A percentile compares a stretch with the other conserved stretches of the same genome.
phyloP scores from a whole-genome alignment of 768 basidiomycete species.

The Baorangia bicolor region DNA sequence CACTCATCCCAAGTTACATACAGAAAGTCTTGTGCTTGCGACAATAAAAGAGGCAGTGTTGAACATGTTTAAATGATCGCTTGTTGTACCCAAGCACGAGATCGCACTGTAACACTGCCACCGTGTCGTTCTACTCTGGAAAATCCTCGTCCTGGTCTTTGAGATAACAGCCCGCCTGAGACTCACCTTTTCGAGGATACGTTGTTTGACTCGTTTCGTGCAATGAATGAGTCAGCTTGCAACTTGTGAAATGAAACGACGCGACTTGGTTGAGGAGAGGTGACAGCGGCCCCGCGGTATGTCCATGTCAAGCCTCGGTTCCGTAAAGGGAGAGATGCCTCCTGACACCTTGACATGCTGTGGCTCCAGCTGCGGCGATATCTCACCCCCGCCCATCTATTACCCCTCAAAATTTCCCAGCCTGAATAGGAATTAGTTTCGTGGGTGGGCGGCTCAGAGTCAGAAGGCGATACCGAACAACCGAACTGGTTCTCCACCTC shows the following conservation, averaged over 20 bases:
- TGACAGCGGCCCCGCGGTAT: conserved; percentile 3
- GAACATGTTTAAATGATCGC: not conserved
- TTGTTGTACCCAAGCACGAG: not conserved
- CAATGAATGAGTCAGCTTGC: not conserved
- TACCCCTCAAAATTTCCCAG: not conserved
- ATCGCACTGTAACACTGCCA: conserved; percentile 7
- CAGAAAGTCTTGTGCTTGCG: not conserved
- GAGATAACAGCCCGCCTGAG: not conserved
- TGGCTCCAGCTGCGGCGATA: not conserved
- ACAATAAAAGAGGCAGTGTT: conserved; percentile 3
- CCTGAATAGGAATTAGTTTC: conserved; percentile 21
- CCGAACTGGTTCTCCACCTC: not conserved
- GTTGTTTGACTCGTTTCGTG: not conserved
- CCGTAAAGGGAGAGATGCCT: conserved; percentile 4
- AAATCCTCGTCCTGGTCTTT: too few relatives aligned
- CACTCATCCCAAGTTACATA: too few relatives aligned
- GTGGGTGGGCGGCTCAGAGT: conserved; percentile 7
- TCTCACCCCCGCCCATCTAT: not conserved
- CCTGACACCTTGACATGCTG: conserved; percentile 20
- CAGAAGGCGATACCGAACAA: conserved; percentile 18
- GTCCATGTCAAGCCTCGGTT: not conserved
- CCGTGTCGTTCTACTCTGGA: not conserved
- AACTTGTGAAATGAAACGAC: not conserved
- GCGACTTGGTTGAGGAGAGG: not conserved
- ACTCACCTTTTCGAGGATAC: too few relatives aligned